A percentile compares a stretch with the other conserved stretches of the same genome.
phyloP scores from a whole-genome alignment of 2,329 filamentous ascomycete genomes.

The Dactylonectria macrodidyma region DNA sequence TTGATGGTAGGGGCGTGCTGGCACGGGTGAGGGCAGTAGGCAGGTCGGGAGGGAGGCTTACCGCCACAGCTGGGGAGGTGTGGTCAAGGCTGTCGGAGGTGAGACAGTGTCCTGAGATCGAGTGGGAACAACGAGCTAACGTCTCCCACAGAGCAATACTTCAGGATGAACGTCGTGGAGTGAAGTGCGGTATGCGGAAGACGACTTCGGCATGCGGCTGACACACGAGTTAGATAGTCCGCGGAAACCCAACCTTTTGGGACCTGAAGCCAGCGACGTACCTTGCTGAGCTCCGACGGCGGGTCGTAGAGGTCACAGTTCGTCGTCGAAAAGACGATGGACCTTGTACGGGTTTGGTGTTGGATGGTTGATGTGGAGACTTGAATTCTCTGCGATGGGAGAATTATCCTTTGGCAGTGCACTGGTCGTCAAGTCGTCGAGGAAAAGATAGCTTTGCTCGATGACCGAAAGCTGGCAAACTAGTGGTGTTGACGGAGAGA shows the following conservation, averaged over 20 bases:
- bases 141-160: constrained; percentile 70
- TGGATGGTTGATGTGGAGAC: constrained; percentile 16
- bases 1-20: constrained; percentile 48
- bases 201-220: constrained; percentile 57
- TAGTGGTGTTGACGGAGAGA: constrained; percentile 35
- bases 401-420: constrained; percentile 30
- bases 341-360: constrained; percentile 28
- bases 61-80: constrained; percentile 61
- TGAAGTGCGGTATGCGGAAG: constrained; percentile 56
- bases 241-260: constrained; percentile 30
- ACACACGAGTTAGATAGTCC: constrained; percentile 47
- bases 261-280: constrained; percentile 41
- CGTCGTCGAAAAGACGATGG: constrained; percentile 10
- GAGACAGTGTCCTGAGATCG: constrained; percentile 62
- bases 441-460: constrained; percentile 37
- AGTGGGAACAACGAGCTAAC: constrained; percentile 76
- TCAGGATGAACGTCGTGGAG: constrained; percentile 58
- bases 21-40: constrained; percentile 43
- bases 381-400: constrained; percentile 25
- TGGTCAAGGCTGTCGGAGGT: constrained; percentile 61
- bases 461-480: constrained; percentile 56
- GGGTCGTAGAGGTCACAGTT: constrained; percentile 2
- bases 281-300: constrained; percentile 40
- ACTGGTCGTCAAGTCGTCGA: constrained; percentile 37
- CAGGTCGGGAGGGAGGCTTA: constrained; percentile 60